These are phyloP conservation scores for Citrus sinensis DNA, from an alignment of 345 rosid species.

Conservation along the genomic window DVS_A1.0 CM039164.1:22786501-22787000, in stretches of 20 bases:
- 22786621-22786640: too few relatives aligned
- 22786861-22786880: not conserved
- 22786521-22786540: not conserved
- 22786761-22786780: too few relatives aligned
- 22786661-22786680: too few relatives aligned
- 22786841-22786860: too few relatives aligned
- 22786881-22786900: not conserved
- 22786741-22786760: too few relatives aligned
- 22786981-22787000: not conserved
- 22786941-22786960: not conserved
- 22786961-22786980: not conserved
- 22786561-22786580: not conserved
- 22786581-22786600: not conserved
- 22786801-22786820: too few relatives aligned
- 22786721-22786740: not conserved
- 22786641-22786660: too few relatives aligned
- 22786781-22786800: too few relatives aligned
- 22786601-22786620: too few relatives aligned
- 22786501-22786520: not conserved
- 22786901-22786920: not conserved
- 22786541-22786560: not conserved
- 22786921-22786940: not conserved
- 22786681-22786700: too few relatives aligned
- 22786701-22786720: too few relatives aligned
- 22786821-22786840: too few relatives aligned